Evolutionary conservation across 2,329 filamentous ascomycete species (phyloP).

Genomic region (Ascochyta clinopodiicola): DNA sequence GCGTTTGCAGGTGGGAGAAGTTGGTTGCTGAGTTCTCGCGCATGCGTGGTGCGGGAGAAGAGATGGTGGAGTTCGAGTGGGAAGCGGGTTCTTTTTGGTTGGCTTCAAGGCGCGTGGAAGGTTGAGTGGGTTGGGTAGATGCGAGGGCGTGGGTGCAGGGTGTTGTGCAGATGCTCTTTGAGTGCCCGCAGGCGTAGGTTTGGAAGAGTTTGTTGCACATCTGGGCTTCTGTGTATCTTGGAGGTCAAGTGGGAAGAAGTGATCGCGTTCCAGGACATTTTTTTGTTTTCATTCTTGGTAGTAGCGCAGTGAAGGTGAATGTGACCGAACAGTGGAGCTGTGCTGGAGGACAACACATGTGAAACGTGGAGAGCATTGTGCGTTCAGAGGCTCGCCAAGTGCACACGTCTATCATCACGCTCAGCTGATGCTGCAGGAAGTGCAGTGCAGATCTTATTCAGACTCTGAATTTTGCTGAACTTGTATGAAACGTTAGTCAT

Average conservation of each 20-base stretch:
- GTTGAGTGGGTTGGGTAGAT: background rate
- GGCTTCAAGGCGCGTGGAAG: background rate
- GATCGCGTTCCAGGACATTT: too few species aligned
- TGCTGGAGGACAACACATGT: background rate
- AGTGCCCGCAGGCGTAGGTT: conserved; percentile 35
- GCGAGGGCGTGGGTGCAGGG: conserved; percentile 32
- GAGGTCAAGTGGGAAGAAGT: background rate
- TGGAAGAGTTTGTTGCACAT: conserved; percentile 41
- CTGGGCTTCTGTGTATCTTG: background rate
- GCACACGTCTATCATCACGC: background rate
- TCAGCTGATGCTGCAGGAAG: background rate
- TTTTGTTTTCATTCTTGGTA: too few species aligned
- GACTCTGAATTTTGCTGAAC: conserved; percentile 11
- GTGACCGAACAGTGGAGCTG: background rate
- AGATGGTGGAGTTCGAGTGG: conserved; percentile 17
- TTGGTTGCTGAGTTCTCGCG: background rate
- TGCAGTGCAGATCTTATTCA: background rate
- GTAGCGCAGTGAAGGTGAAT: background rate
- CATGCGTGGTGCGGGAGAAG: conserved; percentile 4
- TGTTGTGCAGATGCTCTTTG: conserved; percentile 35
- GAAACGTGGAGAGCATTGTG: background rate
- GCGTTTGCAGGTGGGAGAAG: background rate
- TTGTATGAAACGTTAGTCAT: conserved; percentile 6
- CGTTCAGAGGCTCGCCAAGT: background rate
- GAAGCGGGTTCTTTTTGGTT: conserved; percentile 1